Conservation (phyloP, 495 filamentous ascomycete genomes). For the Lasiosphaeria ovina region DNA sequence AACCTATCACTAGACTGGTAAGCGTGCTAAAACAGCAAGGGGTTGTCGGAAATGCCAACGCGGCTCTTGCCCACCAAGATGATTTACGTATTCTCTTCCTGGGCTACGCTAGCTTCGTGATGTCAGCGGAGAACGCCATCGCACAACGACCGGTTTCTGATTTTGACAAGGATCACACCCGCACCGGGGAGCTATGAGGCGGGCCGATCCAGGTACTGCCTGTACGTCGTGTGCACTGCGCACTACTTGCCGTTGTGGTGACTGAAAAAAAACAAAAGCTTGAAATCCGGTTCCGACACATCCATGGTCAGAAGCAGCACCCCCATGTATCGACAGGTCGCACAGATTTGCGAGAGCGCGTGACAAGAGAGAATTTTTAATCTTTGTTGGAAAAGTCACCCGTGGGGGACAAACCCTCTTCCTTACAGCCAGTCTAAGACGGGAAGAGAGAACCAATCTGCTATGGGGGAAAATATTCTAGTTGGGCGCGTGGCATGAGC, state of each 20-base stretch:
- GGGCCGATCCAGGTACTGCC: not conserved
- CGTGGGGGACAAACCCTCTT: slow-evolving; percentile 1
- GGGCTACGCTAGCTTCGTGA: not conserved
- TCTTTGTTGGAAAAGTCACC: not conserved
- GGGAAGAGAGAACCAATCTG: not conserved
- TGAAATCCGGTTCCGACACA: not conserved
- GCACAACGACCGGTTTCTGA: not conserved
- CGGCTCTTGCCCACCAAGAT: no score
- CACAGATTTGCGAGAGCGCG: not conserved
- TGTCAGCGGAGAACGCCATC: not conserved
- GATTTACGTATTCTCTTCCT: not conserved
- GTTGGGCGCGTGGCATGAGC: not conserved
- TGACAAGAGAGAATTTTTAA: slow-evolving; percentile 2
- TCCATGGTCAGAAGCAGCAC: not conserved
- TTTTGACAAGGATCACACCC: slow-evolving; percentile 2
- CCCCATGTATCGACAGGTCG: slow-evolving; percentile 1
- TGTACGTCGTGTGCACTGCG: no score
- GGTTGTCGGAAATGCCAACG: no score
- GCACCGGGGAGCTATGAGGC: not conserved
- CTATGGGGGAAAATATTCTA: not conserved
- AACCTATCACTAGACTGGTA: no score
- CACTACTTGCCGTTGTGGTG: not conserved
- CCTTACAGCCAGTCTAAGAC: not conserved
- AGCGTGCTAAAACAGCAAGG: no score
- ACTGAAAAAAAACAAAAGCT: not conserved